Evolutionary conservation across 345 rosid species (phyloP).

Genomic region (Eucalyptus pumila): DNA sequence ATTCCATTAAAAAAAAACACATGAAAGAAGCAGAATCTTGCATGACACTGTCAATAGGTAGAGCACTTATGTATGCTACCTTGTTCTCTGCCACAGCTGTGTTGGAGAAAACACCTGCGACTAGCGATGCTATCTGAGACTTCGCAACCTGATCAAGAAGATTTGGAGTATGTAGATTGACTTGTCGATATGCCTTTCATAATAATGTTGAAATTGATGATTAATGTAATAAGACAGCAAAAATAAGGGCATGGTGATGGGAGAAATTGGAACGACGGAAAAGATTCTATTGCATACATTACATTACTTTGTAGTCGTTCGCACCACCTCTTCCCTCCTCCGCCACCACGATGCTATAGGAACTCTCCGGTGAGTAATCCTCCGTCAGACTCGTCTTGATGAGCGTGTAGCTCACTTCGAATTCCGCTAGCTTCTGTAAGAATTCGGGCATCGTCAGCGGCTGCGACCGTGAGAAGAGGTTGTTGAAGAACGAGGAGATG

Average conservation of each 20-base stretch:
- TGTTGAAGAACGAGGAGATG: slow-evolving; percentile 62
- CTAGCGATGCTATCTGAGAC: slow-evolving; percentile 63
- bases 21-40: not conserved
- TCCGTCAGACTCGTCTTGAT: slow-evolving; percentile 71
- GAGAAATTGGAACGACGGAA: not conserved
- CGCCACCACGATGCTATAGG: slow-evolving; percentile 73
- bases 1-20: not conserved
- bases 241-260: not conserved
- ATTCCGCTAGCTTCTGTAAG: slow-evolving; percentile 51
- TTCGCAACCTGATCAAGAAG: slow-evolving; percentile 47
- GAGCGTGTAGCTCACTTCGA: slow-evolving; percentile 67
- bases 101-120: slow-evolving; percentile 81
- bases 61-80: slow-evolving; percentile 15
- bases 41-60: not conserved
- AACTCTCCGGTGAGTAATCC: slow-evolving; percentile 70
- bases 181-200: not conserved
- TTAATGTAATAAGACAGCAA: not conserved
- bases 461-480: slow-evolving; percentile 60
- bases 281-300: slow-evolving; percentile 69
- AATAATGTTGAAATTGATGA: not conserved
- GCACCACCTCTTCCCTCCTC: slow-evolving; percentile 46
- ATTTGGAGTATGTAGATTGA: not conserved
- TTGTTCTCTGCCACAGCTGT: slow-evolving; percentile 85
- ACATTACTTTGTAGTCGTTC: slow-evolving; percentile 98
- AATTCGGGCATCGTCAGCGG: slow-evolving; percentile 43